Evolutionary conservation across 228 moss, liverwort and hornwort genomes (phyloP), one percentile per base, ranked within the genome.

Genomic region (Sphagnum magellanicum): DNA sequence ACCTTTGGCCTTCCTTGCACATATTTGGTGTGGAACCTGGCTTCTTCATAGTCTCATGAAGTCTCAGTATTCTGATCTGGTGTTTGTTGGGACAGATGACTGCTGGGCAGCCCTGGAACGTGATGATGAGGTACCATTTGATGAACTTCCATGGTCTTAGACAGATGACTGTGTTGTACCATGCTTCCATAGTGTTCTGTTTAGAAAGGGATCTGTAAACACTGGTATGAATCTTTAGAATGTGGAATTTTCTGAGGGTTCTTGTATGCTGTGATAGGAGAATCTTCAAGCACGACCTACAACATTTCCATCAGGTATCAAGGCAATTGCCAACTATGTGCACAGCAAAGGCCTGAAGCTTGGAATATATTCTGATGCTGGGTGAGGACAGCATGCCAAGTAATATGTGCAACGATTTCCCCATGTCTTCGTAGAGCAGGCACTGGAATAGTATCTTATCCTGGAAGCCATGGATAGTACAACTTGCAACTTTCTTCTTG

Each of bases 311-410:
- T 89, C 90, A 51, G 94, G 98, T 64, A 94, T 98, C 66, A 94
- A 89, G 78, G 86, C 90, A 46, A 75, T 98, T 10, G 94, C 92
- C 74, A 83, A 94, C 69, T 59, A 93, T 74, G 90, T 91, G 60
- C 98, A 98, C 68, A 79, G 81, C 72, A 76, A 84, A 78, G 94
- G 92, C 71, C 89, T 98, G 55, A 98, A 94, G 75, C 68, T 98
- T 66, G 98, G 98, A 68, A 84, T 98, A 71, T 98, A 98, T 71
- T 90, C 91, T 64, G 94, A 98, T 80, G 98, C 98, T 77, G 98
- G 98, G 90, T 92, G 71, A 81, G 91, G 70, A 61, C 53, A 65
- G 48, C 57, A 55, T 66, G 49, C 10, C 49, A 48, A 47, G 6
- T 50, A 48, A 11, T 10, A 6, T 32, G 32, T 32, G 32, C 32